These are phyloP conservation scores for Salvia hispanica DNA, from an alignment of 257 asterid species.

Conservation along the genomic window DNA sequence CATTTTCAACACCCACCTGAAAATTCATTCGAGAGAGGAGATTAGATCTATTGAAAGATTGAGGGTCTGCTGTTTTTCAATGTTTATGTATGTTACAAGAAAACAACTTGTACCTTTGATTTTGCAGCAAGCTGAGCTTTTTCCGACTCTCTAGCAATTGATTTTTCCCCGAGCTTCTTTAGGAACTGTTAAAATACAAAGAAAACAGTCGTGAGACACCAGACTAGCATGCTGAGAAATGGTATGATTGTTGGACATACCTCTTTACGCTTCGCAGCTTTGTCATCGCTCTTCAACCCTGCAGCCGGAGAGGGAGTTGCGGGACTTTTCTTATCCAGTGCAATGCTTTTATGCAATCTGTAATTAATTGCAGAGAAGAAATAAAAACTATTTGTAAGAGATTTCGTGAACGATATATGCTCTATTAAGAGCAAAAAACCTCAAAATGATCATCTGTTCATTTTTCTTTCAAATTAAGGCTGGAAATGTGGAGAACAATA, in stretches of 20 bases:
- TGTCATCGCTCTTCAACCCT: constrained; percentile 53
- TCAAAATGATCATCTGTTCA: not conserved
- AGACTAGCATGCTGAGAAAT: constrained; percentile 20
- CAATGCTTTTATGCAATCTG: constrained; percentile 54
- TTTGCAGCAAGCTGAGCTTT: constrained; percentile 46
- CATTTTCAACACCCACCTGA: constrained; percentile 35
- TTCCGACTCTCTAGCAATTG: constrained; percentile 58
- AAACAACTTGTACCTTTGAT: constrained; percentile 48
- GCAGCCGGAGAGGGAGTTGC: constrained; percentile 40
- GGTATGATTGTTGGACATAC: constrained; percentile 38
- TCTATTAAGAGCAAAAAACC: not conserved
- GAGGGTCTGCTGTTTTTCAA: not conserved
- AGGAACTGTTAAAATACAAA: constrained; percentile 35
- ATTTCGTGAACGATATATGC: not conserved
- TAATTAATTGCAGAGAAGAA: constrained; percentile 4
- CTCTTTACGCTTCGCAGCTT: constrained; percentile 69
- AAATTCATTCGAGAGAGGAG: not conserved
- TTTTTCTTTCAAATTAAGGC: not conserved
- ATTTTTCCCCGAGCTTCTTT: constrained; percentile 60
- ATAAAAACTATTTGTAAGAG: not conserved
- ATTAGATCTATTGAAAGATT: not conserved
- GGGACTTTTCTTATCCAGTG: constrained; percentile 36
- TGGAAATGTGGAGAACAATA: not conserved
- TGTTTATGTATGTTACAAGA: constrained; percentile 9
- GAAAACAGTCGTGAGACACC: not conserved